These are phyloP conservation scores for Tylopilus plumbeoviolaceoides DNA, from an alignment of 768 basidiomycete genomes.

Conservation along the genomic window DNA sequence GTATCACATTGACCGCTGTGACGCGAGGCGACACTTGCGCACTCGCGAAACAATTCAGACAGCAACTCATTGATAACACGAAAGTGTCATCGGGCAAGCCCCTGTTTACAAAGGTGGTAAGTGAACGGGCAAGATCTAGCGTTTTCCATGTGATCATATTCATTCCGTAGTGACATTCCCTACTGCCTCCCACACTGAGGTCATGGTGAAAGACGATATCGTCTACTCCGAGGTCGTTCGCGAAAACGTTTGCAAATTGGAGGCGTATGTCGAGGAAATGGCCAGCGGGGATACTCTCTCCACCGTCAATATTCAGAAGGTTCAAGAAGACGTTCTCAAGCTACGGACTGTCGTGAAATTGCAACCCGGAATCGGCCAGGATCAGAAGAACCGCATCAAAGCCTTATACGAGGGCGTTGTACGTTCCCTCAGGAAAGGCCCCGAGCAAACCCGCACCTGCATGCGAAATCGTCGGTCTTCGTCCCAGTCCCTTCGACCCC, in stretches of 20 bases:
- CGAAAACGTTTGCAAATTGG: constrained; percentile 93
- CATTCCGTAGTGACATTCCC: constrained; percentile 85
- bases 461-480: no score
- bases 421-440: no score
- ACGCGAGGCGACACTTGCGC: constrained; percentile 90
- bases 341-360: constrained; percentile 97
- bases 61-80: no score
- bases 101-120: constrained; percentile 95
- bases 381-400: constrained; percentile 94
- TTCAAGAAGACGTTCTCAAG: constrained; percentile 93
- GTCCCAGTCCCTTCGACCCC: no score
- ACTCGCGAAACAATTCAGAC: constrained; percentile 96
- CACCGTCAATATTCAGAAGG: constrained; percentile 91
- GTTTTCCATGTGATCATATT: neutral
- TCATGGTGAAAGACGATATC: constrained; percentile 91
- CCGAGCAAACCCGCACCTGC: no score
- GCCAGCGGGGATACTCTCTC: constrained; percentile 88
- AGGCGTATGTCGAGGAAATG: constrained; percentile 98
- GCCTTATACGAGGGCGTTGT: no score
- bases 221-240: constrained; percentile 93
- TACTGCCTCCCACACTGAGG: constrained; percentile 96
- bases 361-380: constrained; percentile 94
- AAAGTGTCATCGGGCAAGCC: constrained; percentile 73
- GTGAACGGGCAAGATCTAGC: no score
- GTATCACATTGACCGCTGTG: constrained; percentile 84